phyloP scores from a whole-genome alignment of 1,284 basidiomycete genomes.

The Entoloma clypeatum region DNA sequence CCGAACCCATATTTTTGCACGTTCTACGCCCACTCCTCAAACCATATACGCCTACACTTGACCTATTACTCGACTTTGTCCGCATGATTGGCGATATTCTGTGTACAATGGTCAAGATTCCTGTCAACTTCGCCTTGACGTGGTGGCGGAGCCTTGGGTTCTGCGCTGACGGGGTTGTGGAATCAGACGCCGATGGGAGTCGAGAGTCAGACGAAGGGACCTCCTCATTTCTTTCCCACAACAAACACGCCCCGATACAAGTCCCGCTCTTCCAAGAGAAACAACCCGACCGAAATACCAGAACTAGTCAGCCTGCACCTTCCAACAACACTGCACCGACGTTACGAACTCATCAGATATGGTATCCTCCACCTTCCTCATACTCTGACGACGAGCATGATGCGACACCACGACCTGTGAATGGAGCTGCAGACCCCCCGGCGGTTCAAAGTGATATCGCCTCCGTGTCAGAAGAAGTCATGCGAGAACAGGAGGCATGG shows the following conservation, averaged over 20 bases:
- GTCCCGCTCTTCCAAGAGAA: conserved; percentile 3
- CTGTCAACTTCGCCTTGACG: conserved; percentile 42
- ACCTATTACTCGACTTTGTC: conserved; percentile 53
- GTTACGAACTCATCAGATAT: conserved; percentile 30
- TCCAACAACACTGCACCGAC: conserved; percentile 3
- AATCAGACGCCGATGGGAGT: conserved; percentile 20
- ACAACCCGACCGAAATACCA: conserved; percentile 6
- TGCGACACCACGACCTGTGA: not conserved
- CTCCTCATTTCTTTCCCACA: too few relatives aligned
- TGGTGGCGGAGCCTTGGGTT: conserved; percentile 36
- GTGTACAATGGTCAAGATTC: conserved; percentile 52
- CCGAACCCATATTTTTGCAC: conserved; percentile 75
- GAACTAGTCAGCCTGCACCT: conserved; percentile 9
- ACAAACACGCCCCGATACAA: too few relatives aligned
- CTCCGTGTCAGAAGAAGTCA: conserved; percentile 10
- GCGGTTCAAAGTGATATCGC: not conserved
- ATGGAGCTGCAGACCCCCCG: conserved; percentile 1
- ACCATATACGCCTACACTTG: conserved; percentile 61
- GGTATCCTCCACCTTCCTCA: conserved; percentile 37
- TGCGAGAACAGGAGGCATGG: conserved; percentile 30
- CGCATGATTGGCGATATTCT: conserved; percentile 62
- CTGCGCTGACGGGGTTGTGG: conserved; percentile 7
- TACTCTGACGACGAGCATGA: conserved; percentile 30
- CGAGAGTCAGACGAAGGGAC: too few relatives aligned
- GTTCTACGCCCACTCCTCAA: conserved; percentile 67